A percentile compares a stretch with the other conserved stretches of the same genome.
These are phyloP conservation scores for Scedosporium dehoogii DNA, from an alignment of 2,329 filamentous ascomycete species.

Conservation along the genomic window DNA sequence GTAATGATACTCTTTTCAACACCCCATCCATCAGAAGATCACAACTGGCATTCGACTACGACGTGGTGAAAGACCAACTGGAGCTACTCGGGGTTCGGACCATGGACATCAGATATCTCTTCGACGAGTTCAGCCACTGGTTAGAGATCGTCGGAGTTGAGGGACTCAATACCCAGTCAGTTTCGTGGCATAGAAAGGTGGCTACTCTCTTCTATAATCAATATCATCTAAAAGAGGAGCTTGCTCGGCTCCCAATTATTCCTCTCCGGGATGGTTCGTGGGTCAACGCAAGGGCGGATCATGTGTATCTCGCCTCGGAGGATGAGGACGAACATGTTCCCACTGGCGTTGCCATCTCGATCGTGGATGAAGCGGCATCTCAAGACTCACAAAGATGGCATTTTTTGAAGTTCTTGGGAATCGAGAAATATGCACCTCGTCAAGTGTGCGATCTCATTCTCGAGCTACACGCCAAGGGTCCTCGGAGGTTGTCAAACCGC, in stretches of 20 bases:
- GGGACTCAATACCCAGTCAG: not conserved
- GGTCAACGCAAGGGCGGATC: not conserved
- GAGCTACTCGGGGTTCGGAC: not conserved
- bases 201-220: not conserved
- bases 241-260: not conserved
- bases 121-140: not conserved
- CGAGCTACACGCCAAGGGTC: not conserved
- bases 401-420: not conserved
- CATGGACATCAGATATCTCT: not conserved
- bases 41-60: constrained; percentile 7
- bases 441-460: constrained; percentile 1
- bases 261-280: not conserved
- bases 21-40: not conserved
- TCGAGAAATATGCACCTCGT: not conserved
- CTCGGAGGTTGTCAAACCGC: not conserved
- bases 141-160: not conserved
- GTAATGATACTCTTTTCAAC: constrained; percentile 1
- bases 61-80: not conserved
- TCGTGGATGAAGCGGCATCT: not conserved
- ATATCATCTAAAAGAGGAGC: not conserved
- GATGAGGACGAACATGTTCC: not conserved
- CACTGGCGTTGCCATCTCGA: not conserved
- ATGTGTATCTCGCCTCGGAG: not conserved
- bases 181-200: not conserved
- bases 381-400: not conserved